Evolutionary conservation across 129 eudicot genomes (phyloP).

Genomic region (Flaveria bidentis): DNA sequence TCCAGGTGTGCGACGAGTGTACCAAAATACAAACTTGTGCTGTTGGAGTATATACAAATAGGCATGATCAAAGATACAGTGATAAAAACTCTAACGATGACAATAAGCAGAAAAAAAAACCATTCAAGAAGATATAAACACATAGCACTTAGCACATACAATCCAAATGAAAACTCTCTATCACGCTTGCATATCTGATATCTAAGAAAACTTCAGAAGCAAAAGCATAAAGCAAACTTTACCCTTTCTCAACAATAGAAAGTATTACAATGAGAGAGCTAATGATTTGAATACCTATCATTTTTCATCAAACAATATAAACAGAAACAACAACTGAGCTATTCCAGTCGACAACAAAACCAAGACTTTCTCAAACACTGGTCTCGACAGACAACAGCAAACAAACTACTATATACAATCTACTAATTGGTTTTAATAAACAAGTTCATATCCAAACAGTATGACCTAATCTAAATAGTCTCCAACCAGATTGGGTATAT

Average conservation of each 20-base stretch:
- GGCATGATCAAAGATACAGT: conserved; percentile 10
- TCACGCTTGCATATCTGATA: not conserved
- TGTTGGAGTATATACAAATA: conserved; percentile 34
- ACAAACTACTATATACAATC: not conserved
- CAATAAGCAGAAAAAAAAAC: not conserved
- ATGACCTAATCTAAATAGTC: not conserved
- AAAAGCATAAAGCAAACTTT: conserved; percentile 1
- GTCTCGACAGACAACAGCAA: conserved; percentile 7
- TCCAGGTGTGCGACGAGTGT: conserved; percentile 98
- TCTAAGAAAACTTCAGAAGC: conserved; percentile 2
- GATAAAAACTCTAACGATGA: not conserved
- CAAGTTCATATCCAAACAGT: not conserved
- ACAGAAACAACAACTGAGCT: conserved; percentile 7
- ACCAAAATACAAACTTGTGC: conserved; percentile 93
- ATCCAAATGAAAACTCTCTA: conserved; percentile 26
- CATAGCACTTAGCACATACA: conserved; percentile 8
- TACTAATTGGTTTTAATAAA: not conserved
- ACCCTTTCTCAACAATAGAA: not conserved
- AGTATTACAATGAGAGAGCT: not conserved
- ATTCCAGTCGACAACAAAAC: not conserved
- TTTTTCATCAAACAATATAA: conserved; percentile 19
- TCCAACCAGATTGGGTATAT: too few species aligned
- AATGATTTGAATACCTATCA: not conserved
- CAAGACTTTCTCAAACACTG: not conserved
- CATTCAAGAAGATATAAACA: conserved; percentile 15